Percentiles rank a stretch among this genome's conserved stretches.
phyloP scores from a whole-genome alignment of 495 filamentous ascomycete species.

The Xylaria acuta region DNA sequence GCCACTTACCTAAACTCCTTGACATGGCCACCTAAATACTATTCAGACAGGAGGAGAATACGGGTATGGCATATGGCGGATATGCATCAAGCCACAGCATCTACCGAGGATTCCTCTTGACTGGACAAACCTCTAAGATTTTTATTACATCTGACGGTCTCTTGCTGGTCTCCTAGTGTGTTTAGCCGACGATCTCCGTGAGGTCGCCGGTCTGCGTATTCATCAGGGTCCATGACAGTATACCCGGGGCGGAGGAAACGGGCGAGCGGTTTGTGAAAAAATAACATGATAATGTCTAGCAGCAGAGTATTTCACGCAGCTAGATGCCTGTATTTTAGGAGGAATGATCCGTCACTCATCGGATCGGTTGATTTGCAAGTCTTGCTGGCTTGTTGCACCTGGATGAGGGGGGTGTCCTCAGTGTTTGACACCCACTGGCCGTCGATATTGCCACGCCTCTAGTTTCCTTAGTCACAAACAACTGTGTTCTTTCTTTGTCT shows the following conservation, averaged over 20 bases:
- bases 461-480: conserved; percentile 45
- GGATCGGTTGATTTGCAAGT: conserved; percentile 33
- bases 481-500: conserved; percentile 40
- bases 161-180: conserved; percentile 22
- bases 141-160: conserved; percentile 30
- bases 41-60: conserved; percentile 26
- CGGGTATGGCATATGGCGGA: conserved; percentile 37
- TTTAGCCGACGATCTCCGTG: conserved; percentile 31
- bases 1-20: background rate
- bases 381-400: conserved; percentile 38
- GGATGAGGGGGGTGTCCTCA: conserved; percentile 30
- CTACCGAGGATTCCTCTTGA: conserved; percentile 30
- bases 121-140: conserved; percentile 29
- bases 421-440: conserved; percentile 33
- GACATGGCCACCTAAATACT: conserved; percentile 4
- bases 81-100: conserved; percentile 35
- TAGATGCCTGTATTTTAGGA: conserved; percentile 50
- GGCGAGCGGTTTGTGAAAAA: conserved; percentile 38
- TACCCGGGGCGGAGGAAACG: conserved; percentile 41
- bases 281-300: conserved; percentile 41
- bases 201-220: conserved; percentile 38
- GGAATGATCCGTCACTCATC: conserved; percentile 34
- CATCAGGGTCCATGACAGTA: conserved; percentile 40
- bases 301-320: conserved; percentile 31
- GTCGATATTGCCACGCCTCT: conserved; percentile 38